Percentiles rank a stretch among this genome's conserved stretches.
Conservation (phyloP, 2,329 filamentous ascomycete genomes). For the Xylaria multiplex region DNA sequence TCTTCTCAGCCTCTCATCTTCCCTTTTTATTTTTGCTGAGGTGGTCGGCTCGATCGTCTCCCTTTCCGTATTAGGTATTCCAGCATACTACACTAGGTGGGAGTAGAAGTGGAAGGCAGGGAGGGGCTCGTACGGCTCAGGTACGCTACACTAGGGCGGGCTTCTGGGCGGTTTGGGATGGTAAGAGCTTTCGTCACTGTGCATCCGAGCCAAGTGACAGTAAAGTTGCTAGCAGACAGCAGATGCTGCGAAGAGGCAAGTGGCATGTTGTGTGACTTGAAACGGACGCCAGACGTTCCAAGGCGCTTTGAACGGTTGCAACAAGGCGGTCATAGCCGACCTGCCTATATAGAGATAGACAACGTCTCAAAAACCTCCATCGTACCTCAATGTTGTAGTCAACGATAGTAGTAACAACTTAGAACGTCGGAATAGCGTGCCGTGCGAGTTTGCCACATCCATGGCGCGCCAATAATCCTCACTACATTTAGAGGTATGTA, state of each 20-base stretch:
- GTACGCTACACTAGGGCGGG: conserved; percentile 10
- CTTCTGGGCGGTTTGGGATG: conserved; percentile 12
- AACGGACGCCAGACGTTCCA: conserved; percentile 19
- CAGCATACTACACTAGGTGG: background rate
- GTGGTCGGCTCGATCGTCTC: background rate
- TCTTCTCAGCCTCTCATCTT: background rate
- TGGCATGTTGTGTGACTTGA: conserved; percentile 19
- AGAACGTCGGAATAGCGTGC: conserved; percentile 5
- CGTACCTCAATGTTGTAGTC: background rate
- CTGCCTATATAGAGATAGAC: background rate
- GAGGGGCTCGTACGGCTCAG: conserved; percentile 5
- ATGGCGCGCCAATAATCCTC: conserved; percentile 15
- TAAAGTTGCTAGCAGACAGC: conserved; percentile 14
- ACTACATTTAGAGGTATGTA: background rate
- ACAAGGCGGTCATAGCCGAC: conserved; percentile 1
- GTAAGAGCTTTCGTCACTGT: conserved; percentile 35
- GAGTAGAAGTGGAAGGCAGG: background rate
- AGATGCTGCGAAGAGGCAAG: conserved; percentile 12
- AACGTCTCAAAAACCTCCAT: background rate
- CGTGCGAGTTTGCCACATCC: conserved; percentile 26
- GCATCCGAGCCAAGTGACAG: conserved; percentile 21
- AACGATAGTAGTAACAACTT: background rate
- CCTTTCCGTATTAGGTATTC: conserved; percentile 32
- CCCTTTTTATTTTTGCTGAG: background rate
- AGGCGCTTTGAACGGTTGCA: conserved; percentile 14